Conservation (phyloP, 805 yeast species). For the Wickerhamomyces bovis region DNA sequence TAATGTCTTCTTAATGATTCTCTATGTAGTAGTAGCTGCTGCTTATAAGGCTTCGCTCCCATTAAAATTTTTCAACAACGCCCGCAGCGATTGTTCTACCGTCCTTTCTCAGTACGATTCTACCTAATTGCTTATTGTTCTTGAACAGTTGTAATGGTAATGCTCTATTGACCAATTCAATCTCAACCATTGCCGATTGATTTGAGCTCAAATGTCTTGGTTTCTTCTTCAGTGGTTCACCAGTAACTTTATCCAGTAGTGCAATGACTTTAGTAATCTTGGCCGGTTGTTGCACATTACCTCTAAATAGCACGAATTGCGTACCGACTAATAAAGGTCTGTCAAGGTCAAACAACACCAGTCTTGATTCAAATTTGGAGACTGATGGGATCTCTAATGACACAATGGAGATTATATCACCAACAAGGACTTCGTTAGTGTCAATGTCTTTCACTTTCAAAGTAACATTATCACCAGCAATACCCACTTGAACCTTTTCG, state of each 20-base stretch:
- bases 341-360: conserved; percentile 84
- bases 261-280: conserved; percentile 71
- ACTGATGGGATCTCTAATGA: conserved; percentile 84
- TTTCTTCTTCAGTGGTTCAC: conserved; percentile 81
- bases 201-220: conserved; percentile 96
- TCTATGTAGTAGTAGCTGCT: not conserved
- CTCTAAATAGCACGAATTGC: conserved; percentile 88
- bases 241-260: conserved; percentile 90
- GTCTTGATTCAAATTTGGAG: conserved; percentile 73
- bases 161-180: conserved; percentile 77
- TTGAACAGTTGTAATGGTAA: conserved; percentile 92
- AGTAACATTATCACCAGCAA: conserved; percentile 90
- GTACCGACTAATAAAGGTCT: conserved; percentile 89
- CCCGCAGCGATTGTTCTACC: conserved; percentile 99
- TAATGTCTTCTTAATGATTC: not conserved
- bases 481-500: conserved; percentile 71
- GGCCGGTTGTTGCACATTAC: conserved; percentile 92
- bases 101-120: conserved; percentile 98
- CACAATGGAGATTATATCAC: conserved; percentile 90
- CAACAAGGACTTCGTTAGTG: conserved; percentile 85
- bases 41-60: not conserved
- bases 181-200: conserved; percentile 90
- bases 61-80: conserved; percentile 66
- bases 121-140: conserved; percentile 95
- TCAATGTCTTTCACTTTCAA: conserved; percentile 89